Conservation (phyloP, 2,329 filamentous ascomycete species). For the Botrytis pseudocinerea region DNA sequence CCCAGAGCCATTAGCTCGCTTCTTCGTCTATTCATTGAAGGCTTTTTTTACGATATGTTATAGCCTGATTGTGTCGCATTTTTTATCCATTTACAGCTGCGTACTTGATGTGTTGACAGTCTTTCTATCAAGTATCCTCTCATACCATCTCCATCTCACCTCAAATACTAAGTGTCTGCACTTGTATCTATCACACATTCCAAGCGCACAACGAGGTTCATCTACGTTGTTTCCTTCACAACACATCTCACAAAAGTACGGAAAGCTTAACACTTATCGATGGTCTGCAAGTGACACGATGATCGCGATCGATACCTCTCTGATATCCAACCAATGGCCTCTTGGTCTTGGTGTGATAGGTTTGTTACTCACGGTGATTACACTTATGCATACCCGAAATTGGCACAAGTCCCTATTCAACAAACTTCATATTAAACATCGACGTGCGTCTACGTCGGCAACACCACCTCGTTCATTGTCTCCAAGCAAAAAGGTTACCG, state of each 20-base stretch:
- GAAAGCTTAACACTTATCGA: background rate
- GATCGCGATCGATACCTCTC: conserved; percentile 14
- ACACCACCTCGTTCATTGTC: conserved; percentile 40
- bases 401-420: conserved; percentile 34
- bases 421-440: conserved; percentile 34
- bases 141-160: background rate
- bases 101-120: background rate
- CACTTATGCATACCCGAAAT: conserved; percentile 32
- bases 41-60: background rate
- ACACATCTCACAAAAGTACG: background rate
- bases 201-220: background rate
- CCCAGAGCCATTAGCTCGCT: background rate
- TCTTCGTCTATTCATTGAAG: background rate
- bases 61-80: background rate
- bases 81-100: background rate
- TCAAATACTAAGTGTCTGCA: background rate
- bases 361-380: conserved; percentile 29
- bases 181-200: background rate
- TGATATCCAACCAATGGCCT: conserved; percentile 32
- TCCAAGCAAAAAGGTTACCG: conserved; percentile 28
- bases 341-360: conserved; percentile 34
- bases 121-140: background rate
- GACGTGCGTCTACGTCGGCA: conserved; percentile 38
- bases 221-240: background rate
- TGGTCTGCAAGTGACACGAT: conserved; percentile 4